These are phyloP conservation scores for Gracilaria domingensis DNA, from an alignment of 23 red algal genomes.

Conservation along the genomic window DNA sequence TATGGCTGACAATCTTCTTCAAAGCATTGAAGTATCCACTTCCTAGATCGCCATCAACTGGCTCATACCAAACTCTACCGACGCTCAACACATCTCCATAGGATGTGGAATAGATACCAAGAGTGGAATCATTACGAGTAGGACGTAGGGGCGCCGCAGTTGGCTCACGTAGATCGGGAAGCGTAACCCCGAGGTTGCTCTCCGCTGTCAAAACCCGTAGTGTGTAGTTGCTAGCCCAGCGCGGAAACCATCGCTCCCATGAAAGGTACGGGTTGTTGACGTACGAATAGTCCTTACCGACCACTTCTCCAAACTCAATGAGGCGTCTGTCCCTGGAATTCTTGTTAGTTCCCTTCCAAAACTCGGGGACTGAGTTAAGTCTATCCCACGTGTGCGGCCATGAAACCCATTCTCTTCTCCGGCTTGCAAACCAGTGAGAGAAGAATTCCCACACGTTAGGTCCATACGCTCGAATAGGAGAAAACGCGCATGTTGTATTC, in stretches of 20 bases:
- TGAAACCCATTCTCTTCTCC: conserved; percentile 47
- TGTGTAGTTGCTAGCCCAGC: conserved; percentile 58
- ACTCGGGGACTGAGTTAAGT: conserved; percentile 16
- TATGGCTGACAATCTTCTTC: conserved; percentile 56
- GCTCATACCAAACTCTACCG: conserved; percentile 49
- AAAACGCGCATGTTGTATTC: conserved; percentile 52
- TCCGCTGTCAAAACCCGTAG: conserved; percentile 52
- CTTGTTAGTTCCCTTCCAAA: conserved; percentile 32
- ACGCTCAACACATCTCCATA: conserved; percentile 37
- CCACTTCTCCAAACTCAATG: conserved; percentile 40
- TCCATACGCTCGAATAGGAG: conserved; percentile 28
- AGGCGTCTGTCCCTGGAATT: conserved; percentile 29
- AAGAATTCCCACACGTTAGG: conserved; percentile 46
- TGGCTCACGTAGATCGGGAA: background rate
- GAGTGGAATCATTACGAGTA: background rate
- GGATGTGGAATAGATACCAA: conserved; percentile 26
- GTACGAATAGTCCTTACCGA: conserved; percentile 52
- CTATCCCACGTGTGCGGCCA: conserved; percentile 58
- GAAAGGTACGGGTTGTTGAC: conserved; percentile 32
- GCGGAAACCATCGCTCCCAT: conserved; percentile 61
- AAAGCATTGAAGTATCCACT: conserved; percentile 40
- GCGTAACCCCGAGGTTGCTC: conserved; percentile 23
- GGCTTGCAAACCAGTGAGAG: conserved; percentile 33
- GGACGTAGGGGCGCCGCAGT: too few species aligned
- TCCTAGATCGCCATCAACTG: conserved; percentile 54